Evolutionary conservation across 108 stramenopile species (phyloP), one percentile per base, ranked within the genome.

Genomic region (Mayamaea pseudoterrestris): DNA sequence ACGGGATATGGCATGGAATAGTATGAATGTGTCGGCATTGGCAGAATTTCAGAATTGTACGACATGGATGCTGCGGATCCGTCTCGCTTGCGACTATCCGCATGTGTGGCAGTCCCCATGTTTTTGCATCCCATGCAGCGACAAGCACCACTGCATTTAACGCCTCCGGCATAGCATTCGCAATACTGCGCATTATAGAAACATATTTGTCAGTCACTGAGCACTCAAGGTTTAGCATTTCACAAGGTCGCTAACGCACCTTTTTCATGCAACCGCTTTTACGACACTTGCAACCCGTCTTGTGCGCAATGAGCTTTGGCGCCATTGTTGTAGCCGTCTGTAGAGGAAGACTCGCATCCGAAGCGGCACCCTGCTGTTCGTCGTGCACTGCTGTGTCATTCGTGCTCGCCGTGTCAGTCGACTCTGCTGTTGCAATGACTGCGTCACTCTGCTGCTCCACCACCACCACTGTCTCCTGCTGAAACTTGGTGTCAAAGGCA

Each of bases 121-220:
- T 98, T 96, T 61, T 93, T 85, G 62, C 97, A 98, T 23, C 84
- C 90, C 8, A 58, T 56, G 65, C 97, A 96, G 30, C 92, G 82
- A 60, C 97, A 97, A 55, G 77, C 93, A 2, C 62, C 32, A 28
- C 69, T 77, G 50, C 97, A 98, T 24, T 75, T 71, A 17, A 79
- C 79, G 35, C 66, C 67, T 14, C 80, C 91, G 20, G 83, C 68
- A 58, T 82, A 95, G 53, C 96, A 97, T 55, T 95, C 96, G 61
- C 96, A 97, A 44, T 92, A 89, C 50, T 86, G 8, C 8, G 12
- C 9, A 11, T 34, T 12, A 12, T 8, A 34, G 8, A 12, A 11
- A 12, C 32, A 34, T 34, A 8, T 11, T 34, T 34, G 12, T 34
- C 9, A 34, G 12, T 34, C 9, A 8, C 9, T 12, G 32, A 8